Base-by-base conservation (phyloP, 83 land plant species). In the Diphasiastrum complanatum region DNA sequence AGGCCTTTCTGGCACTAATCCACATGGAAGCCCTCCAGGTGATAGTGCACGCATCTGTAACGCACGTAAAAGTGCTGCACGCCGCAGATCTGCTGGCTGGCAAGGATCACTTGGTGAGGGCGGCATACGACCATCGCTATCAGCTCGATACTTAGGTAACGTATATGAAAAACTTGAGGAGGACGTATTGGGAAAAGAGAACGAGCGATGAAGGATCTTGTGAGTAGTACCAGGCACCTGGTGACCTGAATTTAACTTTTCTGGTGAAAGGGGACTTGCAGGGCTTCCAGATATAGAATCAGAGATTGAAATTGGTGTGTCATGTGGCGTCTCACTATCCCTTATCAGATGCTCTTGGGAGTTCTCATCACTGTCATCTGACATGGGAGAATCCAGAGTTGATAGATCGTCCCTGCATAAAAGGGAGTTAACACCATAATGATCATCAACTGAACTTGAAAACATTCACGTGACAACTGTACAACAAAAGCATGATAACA, bases 71-170 rank as follows among this genome's bases (percentile, higher is more conserved):
- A 92, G 79, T 6, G 98, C 95, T 20, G 98, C 84, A 10, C 88
- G 77, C 22, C 98, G 78, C 30, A 92, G 67, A 61, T 92, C 95
- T 41, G 87, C 85, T 19, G 83, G 70, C 52, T 92, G 90, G 68
- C 97, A 91, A 48, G 87, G 83, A 57, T 91, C 97, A 47, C 79
- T 87, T 19, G 97, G 97, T 14, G 97, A 91, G 12, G 97, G 91
- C 18, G 97, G 97, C 47, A 85, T 76, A 35, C 91, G 76, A 4
- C 84, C 81, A 47, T 91, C 97, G 3, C 85, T 48, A 28, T 87
- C 89, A 23, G 89, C 75, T 4, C 86, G 74, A 32, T 78, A 79
- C 4, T 80, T 79, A 18, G 77, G 61, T 60, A 74, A 82, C 36
- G 82, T 56, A 28, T 71, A 61, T 1, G 67, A 60, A 1, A 52